A percentile compares a stretch with the other conserved stretches of the same genome.
Conservation (phyloP, 768 basidiomycete genomes). For the Leucocoprinus birnbaumii region DNA sequence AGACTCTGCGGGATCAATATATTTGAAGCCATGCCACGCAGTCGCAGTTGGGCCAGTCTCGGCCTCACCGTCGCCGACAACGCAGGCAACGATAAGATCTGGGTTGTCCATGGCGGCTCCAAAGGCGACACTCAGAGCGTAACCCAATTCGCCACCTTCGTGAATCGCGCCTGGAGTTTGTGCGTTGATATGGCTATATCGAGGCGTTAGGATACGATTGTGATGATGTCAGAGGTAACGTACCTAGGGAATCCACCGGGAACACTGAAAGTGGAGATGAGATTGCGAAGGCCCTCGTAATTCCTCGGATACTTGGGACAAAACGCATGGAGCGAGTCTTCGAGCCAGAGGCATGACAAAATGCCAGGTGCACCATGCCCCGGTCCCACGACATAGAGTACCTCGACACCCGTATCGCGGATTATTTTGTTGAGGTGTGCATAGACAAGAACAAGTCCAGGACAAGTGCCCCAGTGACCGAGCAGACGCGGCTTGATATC, state of each 20-base stretch:
- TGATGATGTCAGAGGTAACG: constrained; percentile 15
- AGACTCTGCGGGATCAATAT: constrained; percentile 84
- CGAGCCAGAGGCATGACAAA: constrained; percentile 84
- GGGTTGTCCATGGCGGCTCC: constrained; percentile 93
- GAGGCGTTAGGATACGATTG: background rate
- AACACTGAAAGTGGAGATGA: constrained; percentile 73
- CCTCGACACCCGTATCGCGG: constrained; percentile 54
- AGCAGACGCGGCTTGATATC: constrained; percentile 81
- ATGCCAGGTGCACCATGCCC: constrained; percentile 87
- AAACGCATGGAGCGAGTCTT: constrained; percentile 65
- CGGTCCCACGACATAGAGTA: constrained; percentile 80
- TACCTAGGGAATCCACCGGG: constrained; percentile 85
- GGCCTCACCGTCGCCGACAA: constrained; percentile 89
- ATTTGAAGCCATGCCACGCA: constrained; percentile 88
- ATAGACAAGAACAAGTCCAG: constrained; percentile 68
- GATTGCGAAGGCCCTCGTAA: constrained; percentile 54
- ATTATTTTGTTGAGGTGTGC: constrained; percentile 71
- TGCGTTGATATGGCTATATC: constrained; percentile 65
- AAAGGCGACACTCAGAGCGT: constrained; percentile 82
- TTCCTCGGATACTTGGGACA: constrained; percentile 58
- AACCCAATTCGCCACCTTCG: constrained; percentile 90
- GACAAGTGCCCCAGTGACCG: constrained; percentile 85
- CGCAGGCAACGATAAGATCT: constrained; percentile 73
- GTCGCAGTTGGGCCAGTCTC: constrained; percentile 79
- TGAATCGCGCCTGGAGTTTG: constrained; percentile 90